Evolutionary conservation across 805 yeast species (phyloP).

Genomic region (Candida gorgasii): DNA sequence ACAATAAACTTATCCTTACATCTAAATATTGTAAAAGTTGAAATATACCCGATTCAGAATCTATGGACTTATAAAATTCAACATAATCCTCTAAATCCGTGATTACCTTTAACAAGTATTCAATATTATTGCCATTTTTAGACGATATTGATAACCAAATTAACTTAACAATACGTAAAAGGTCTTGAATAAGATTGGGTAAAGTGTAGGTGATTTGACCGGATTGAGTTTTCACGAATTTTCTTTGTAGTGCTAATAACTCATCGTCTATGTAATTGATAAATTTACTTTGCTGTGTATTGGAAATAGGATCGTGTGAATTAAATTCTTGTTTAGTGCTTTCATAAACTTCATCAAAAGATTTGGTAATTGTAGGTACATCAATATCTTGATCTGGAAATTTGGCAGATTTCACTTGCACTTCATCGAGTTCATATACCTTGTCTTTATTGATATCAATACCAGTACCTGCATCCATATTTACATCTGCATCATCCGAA

Average conservation of each 20-base stretch:
- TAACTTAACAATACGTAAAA: slow-evolving; percentile 26
- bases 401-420: too few relatives aligned
- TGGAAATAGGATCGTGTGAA: slow-evolving; percentile 12
- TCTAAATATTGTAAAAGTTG: slow-evolving; percentile 13
- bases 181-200: slow-evolving; percentile 26
- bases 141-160: slow-evolving; percentile 34
- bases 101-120: slow-evolving; percentile 35
- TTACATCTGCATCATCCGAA: too few relatives aligned
- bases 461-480: too few relatives aligned
- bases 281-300: slow-evolving; percentile 37
- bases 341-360: slow-evolving; percentile 32
- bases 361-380: slow-evolving; percentile 22
- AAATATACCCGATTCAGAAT: slow-evolving; percentile 6
- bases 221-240: slow-evolving; percentile 38
- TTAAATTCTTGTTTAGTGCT: slow-evolving; percentile 10
- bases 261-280: slow-evolving; percentile 37
- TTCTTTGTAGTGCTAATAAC: slow-evolving; percentile 34
- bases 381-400: slow-evolving; percentile 7
- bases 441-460: too few relatives aligned
- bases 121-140: slow-evolving; percentile 32
- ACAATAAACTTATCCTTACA: slow-evolving; percentile 10
- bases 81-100: slow-evolving; percentile 44
- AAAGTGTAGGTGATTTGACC: slow-evolving; percentile 26
- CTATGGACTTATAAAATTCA: slow-evolving; percentile 22
- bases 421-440: too few relatives aligned